These are phyloP conservation scores for Dothistroma pini DNA, from an alignment of 2,329 filamentous ascomycete species.

Conservation along the genomic window DNA sequence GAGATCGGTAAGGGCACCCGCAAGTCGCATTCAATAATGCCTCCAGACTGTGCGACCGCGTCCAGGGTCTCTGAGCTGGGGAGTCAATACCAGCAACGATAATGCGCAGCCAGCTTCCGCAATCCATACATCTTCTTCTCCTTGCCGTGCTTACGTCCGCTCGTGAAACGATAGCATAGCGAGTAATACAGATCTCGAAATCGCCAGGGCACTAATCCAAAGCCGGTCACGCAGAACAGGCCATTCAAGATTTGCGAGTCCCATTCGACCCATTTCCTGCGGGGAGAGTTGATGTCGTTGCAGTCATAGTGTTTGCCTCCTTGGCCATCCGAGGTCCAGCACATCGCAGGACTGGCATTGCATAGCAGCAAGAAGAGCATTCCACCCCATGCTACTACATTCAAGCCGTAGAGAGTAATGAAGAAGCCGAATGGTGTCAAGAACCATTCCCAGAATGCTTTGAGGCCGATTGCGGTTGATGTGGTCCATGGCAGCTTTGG, in stretches of 20 bases:
- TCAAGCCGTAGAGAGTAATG: slow-evolving; percentile 73
- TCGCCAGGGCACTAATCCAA: slow-evolving; percentile 80
- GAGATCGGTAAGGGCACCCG: slow-evolving; percentile 61
- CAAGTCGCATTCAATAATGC: slow-evolving; percentile 37
- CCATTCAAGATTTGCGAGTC: slow-evolving; percentile 80
- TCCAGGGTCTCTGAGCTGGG: slow-evolving; percentile 61
- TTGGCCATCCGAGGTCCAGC: slow-evolving; percentile 47
- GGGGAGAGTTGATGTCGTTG: slow-evolving; percentile 53
- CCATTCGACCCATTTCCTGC: slow-evolving; percentile 81
- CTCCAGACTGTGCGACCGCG: neutral
- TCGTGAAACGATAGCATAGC: slow-evolving; percentile 57
- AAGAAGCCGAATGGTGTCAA: slow-evolving; percentile 72
- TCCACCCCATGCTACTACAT: slow-evolving; percentile 82
- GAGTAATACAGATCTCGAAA: slow-evolving; percentile 76
- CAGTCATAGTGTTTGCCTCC: slow-evolving; percentile 27
- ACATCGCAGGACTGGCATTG: slow-evolving; percentile 71
- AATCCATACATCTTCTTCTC: slow-evolving; percentile 51
- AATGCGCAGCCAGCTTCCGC: slow-evolving; percentile 67
- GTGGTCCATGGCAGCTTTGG: slow-evolving; percentile 17
- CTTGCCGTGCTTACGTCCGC: slow-evolving; percentile 21
- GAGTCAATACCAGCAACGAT: slow-evolving; percentile 72
- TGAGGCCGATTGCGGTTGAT: slow-evolving; percentile 38
- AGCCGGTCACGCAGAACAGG: slow-evolving; percentile 82
- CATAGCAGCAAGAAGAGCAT: slow-evolving; percentile 85
- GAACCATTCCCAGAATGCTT: slow-evolving; percentile 68